Evolutionary conservation across 2,329 filamentous ascomycete genomes (phyloP).

Genomic region (Pseudogymnoascus sp.): DNA sequence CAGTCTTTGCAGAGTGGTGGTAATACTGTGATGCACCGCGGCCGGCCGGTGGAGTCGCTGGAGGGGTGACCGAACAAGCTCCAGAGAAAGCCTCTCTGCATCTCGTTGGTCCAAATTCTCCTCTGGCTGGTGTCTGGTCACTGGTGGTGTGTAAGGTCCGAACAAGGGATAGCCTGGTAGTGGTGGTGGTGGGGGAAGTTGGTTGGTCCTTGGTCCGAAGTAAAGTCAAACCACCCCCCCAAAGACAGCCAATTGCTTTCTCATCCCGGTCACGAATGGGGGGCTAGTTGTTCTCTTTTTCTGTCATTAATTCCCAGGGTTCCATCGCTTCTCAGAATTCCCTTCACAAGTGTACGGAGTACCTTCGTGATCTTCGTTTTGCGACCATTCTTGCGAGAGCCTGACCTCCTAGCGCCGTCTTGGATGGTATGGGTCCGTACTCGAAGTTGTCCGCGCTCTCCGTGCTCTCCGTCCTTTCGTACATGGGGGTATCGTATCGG

Average conservation of each 20-base stretch:
- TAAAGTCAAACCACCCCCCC: neutral
- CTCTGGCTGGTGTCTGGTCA: neutral
- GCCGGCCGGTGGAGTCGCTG: conserved; percentile 1
- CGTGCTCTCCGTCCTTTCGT: neutral
- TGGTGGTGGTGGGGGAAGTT: conserved; percentile 5
- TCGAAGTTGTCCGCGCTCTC: neutral
- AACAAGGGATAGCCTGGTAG: conserved; percentile 5
- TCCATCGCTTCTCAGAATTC: conserved; percentile 4
- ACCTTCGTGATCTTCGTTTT: neutral
- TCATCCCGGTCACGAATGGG: neutral
- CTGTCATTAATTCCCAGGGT: conserved; percentile 7
- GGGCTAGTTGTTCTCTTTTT: conserved; percentile 4
- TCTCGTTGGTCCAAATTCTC: neutral
- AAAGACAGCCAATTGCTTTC: conserved; percentile 3
- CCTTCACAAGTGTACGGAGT: conserved; percentile 1
- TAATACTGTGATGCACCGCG: conserved; percentile 2
- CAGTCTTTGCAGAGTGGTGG: neutral
- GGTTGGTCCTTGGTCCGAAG: conserved; percentile 5
- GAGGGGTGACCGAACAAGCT: neutral
- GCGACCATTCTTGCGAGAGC: conserved; percentile 5
- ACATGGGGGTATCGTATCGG: conserved; percentile 5
- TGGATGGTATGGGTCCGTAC: conserved; percentile 1
- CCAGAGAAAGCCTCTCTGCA: neutral
- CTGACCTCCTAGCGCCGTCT: conserved; percentile 5
- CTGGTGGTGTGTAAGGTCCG: neutral